Evolutionary conservation across 176 grass and related monocot genomes (phyloP), one percentile per base, ranked within the genome.

Genomic region (Musa schizocarpa): DNA sequence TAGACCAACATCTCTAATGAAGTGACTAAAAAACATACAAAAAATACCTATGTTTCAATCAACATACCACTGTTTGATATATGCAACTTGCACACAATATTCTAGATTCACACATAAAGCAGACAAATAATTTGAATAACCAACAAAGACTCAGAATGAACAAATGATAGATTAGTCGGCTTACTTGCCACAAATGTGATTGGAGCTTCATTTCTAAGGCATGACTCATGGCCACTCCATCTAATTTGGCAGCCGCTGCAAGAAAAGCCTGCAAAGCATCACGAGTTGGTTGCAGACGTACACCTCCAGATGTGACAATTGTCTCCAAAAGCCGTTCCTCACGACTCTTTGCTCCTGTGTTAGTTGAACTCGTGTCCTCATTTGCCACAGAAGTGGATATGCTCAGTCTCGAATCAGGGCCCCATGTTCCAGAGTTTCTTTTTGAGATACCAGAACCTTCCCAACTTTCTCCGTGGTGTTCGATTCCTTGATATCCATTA

Each of bases 271-370:
- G 91, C 74, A 99, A 78, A 84, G 91, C 88, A 81, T 99, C 96
- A 79, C 96, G 86, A 13, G 96, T 95, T 74, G 96, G 96, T 77
- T 99, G 96, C 70, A 99, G 66, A 74, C 96, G 85, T 26, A 99
- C 88, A 72, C 96, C 91, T 6, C 91, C 90, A 82, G 86, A 84
- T 49, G 91, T 99, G 56, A 88, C 88, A 61, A 99, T 86, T 26
- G 96, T 95, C 66, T 99, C 96, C 81, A 99, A 82, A 81, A 92
- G 91, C 84, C 88, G 89, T 52, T 95, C 91, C 63, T 99, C 96
- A 65, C 91, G 88, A 82, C 68, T 83, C 66, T 99, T 99, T 74
- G 85, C 68, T 61, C 88, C 88, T 25, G 83, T 65, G 74, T 80
- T 83, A 72, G 74, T 87, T 80, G 88, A 89, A 68, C 83, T 83